These are phyloP conservation scores for Trichoderma harzianum DNA, from an alignment of 2,329 filamentous ascomycete species.

Conservation along the genomic window DNA sequence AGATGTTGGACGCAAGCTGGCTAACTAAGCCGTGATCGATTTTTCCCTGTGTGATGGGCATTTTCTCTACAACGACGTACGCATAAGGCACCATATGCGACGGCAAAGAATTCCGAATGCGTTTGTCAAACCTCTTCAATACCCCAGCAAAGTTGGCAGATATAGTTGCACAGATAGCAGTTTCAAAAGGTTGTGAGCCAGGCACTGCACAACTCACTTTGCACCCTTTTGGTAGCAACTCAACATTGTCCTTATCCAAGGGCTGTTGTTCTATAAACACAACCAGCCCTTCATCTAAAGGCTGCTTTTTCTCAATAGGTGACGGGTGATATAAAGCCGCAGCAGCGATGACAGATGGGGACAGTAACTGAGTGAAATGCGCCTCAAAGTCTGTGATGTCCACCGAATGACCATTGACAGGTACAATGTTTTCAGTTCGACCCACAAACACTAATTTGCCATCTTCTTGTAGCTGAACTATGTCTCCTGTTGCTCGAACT, in stretches of 20 bases:
- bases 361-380: background rate
- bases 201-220: background rate
- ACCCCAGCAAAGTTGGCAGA: background rate
- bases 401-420: background rate
- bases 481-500: background rate
- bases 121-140: background rate
- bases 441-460: background rate
- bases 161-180: background rate
- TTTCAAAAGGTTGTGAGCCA: background rate
- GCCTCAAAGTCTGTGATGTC: background rate
- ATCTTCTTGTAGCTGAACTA: background rate
- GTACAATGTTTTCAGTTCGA: background rate
- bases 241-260: background rate
- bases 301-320: background rate
- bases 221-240: background rate
- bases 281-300: background rate
- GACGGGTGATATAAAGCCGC: background rate
- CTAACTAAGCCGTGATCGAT: background rate
- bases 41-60: conserved; percentile 30
- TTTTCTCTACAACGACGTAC: conserved; percentile 29
- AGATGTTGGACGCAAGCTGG: background rate
- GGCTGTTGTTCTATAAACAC: background rate
- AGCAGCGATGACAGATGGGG: background rate
- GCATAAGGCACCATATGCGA: background rate
- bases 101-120: background rate